Conservation (phyloP, 2,329 filamentous ascomycete species). For the Parastagonospora nodorum region DNA sequence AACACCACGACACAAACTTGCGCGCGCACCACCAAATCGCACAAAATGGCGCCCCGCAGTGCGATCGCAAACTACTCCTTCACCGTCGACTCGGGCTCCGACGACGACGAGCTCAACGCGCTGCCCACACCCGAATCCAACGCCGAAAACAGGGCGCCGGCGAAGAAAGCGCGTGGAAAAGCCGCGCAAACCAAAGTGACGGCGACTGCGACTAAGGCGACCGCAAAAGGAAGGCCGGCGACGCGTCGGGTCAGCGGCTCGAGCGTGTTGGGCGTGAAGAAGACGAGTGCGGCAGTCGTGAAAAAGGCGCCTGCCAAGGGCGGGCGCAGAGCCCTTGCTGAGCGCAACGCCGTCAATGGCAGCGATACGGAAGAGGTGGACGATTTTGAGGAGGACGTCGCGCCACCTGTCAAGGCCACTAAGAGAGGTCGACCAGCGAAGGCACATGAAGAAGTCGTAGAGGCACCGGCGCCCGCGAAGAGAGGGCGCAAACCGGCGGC, state of each 20-base stretch:
- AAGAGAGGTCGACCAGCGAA: slow-evolving; percentile 51
- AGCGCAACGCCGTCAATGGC: slow-evolving; percentile 46
- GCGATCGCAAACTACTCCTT: slow-evolving; percentile 43
- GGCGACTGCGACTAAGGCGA: slow-evolving; percentile 33
- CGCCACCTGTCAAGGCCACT: slow-evolving; percentile 26
- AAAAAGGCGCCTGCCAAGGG: slow-evolving; percentile 42
- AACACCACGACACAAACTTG: background rate
- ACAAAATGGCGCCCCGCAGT: slow-evolving; percentile 40
- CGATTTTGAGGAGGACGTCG: slow-evolving; percentile 42
- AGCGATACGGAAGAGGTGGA: slow-evolving; percentile 54
- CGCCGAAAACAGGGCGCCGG: slow-evolving; percentile 45
- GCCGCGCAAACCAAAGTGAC: slow-evolving; percentile 30
- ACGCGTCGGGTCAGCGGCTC: slow-evolving; percentile 46
- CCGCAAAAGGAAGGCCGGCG: slow-evolving; percentile 42
- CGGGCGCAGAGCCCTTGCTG: slow-evolving; percentile 49
- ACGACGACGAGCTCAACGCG: slow-evolving; percentile 46
- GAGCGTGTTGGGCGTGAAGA: slow-evolving; percentile 44
- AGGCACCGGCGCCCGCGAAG: slow-evolving; percentile 31
- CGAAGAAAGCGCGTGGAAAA: slow-evolving; percentile 42
- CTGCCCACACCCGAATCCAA: slow-evolving; percentile 49
- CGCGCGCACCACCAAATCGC: background rate
- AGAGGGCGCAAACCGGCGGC: slow-evolving; percentile 35
- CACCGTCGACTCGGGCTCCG: slow-evolving; percentile 48
- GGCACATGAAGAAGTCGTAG: slow-evolving; percentile 52
- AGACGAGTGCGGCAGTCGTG: slow-evolving; percentile 39